Conservation (phyloP, 192 early-diverging fungal genomes). For the Rhizophagus clarus region DNA sequence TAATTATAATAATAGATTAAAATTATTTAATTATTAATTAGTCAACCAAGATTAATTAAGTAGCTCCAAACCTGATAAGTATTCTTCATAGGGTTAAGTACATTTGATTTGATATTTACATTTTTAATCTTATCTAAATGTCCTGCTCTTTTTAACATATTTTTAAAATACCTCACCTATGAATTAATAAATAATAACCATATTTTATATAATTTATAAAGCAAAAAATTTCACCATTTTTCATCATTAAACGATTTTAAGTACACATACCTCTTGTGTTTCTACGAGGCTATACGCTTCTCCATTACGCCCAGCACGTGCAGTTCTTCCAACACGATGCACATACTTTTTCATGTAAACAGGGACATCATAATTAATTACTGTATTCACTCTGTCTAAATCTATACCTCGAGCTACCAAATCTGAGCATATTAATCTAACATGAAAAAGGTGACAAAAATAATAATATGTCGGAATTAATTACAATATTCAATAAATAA, state of each 20-base stretch:
- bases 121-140: slow-evolving; percentile 60
- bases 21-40: not conserved
- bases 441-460: not conserved
- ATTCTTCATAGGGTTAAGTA: slow-evolving; percentile 1
- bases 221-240: not conserved
- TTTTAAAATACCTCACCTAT: slow-evolving; percentile 64
- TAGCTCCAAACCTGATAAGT: slow-evolving; percentile 10
- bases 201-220: not conserved
- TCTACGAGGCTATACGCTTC: slow-evolving; percentile 75
- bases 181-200: not conserved
- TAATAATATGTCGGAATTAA: no score
- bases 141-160: slow-evolving; percentile 66
- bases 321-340: slow-evolving; percentile 92
- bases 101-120: slow-evolving; percentile 46
- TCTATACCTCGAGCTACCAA: slow-evolving; percentile 90
- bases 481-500: not conserved
- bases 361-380: slow-evolving; percentile 89
- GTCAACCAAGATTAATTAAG: no score
- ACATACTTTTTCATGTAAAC: slow-evolving; percentile 82
- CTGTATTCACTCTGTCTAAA: slow-evolving; percentile 72
- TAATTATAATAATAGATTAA: not conserved
- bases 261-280: slow-evolving; percentile 49
- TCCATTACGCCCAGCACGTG: slow-evolving; percentile 85
- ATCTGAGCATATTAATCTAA: slow-evolving; percentile 79
- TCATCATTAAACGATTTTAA: no score